phyloP scores from a whole-genome alignment of 2,329 filamentous ascomycete genomes.

The Apiospora rasikravindrae region DNA sequence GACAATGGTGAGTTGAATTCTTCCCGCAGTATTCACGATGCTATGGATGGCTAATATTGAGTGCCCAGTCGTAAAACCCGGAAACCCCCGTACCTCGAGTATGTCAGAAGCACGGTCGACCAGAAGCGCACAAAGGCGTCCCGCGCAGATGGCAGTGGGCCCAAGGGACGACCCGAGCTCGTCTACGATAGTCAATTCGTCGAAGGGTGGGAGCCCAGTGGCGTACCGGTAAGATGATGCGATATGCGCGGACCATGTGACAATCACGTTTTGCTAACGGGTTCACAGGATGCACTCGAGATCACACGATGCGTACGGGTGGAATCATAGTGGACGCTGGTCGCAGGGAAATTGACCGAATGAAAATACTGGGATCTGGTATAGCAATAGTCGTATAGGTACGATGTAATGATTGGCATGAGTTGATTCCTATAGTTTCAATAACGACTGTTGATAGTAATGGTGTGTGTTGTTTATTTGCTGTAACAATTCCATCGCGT shows the following conservation, averaged over 20 bases:
- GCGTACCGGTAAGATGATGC: constrained; percentile 59
- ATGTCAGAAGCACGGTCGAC: constrained; percentile 68
- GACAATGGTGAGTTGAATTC: constrained; percentile 62
- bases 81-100: constrained; percentile 75
- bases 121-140: constrained; percentile 59
- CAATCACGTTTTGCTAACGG: constrained; percentile 28
- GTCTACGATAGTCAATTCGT: constrained; percentile 69
- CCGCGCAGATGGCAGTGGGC: constrained; percentile 34
- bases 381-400: neutral
- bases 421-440: neutral
- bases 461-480: neutral
- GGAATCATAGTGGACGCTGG: neutral
- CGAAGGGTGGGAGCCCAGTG: constrained; percentile 71
- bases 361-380: neutral
- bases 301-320: constrained; percentile 57
- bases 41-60: neutral
- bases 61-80: constrained; percentile 64
- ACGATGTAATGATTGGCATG: neutral
- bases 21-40: too few relatives aligned
- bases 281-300: constrained; percentile 67
- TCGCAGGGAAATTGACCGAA: fast-evolving
- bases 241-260: too few relatives aligned
- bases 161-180: constrained; percentile 65
- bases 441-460: neutral
- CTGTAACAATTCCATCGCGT: neutral